Evolutionary conservation across 2,329 filamentous ascomycete genomes (phyloP).

Genomic region (Talaromyces sp.): DNA sequence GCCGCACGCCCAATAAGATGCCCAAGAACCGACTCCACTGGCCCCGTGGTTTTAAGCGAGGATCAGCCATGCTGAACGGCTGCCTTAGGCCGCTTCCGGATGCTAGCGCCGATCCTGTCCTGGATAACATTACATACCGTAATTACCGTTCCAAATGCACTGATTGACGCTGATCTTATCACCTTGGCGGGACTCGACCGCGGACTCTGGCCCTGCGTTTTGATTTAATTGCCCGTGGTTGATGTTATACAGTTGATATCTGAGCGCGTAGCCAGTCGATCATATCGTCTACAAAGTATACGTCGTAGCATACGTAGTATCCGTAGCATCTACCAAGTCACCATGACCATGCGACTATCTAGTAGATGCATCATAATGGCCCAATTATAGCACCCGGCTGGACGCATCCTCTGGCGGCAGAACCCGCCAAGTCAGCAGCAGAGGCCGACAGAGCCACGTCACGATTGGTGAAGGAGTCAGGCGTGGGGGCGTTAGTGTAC

Average conservation of each 20-base stretch:
- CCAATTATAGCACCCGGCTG: no score
- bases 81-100: neutral
- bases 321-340: no score
- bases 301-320: no score
- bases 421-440: neutral
- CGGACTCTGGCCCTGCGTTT: neutral
- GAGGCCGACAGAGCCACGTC: neutral
- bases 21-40: neutral
- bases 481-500: neutral
- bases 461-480: conserved; percentile 27
- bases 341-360: no score
- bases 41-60: conserved; percentile 2
- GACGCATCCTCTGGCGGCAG: neutral
- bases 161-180: neutral
- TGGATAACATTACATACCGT: no score
- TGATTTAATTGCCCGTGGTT: no score
- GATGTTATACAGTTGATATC: no score
- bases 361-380: no score
- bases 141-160: no score
- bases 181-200: neutral
- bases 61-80: neutral
- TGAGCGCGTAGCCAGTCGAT: no score
- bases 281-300: no score
- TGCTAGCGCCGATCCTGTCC: neutral
- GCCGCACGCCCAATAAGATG: neutral